Percentiles rank a stretch among this genome's conserved stretches.
Evolutionary conservation across 2,329 filamentous ascomycete species (phyloP).

Genomic region (Trichophyton mentagrophytes): DNA sequence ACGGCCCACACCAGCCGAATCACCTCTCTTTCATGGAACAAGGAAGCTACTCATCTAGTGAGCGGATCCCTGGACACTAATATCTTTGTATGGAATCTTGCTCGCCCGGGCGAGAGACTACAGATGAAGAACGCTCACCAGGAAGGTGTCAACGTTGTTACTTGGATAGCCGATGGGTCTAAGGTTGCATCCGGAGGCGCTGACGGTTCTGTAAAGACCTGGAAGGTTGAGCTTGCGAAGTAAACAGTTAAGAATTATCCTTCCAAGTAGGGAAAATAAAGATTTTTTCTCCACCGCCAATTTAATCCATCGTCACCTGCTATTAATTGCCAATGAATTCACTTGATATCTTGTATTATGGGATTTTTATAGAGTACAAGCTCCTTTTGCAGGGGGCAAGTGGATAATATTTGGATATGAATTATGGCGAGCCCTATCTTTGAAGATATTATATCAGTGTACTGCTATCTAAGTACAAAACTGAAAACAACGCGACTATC

Average conservation of each 20-base stretch:
- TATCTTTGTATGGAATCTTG: slow-evolving; percentile 80
- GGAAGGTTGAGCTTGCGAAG: slow-evolving; percentile 47
- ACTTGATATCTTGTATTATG: too few relatives aligned
- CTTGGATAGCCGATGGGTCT: slow-evolving; percentile 55
- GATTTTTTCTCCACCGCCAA: not conserved
- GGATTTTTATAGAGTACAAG: too few relatives aligned
- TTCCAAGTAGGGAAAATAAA: not conserved
- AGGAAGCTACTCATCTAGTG: slow-evolving; percentile 59
- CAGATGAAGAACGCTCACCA: slow-evolving; percentile 86
- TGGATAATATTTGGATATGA: too few relatives aligned
- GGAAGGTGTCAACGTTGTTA: slow-evolving; percentile 81
- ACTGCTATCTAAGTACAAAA: too few relatives aligned
- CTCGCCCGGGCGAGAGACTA: slow-evolving; percentile 68
- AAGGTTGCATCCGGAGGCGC: slow-evolving; percentile 69
- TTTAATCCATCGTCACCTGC: not conserved
- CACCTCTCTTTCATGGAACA: slow-evolving; percentile 62
- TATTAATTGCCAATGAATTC: too few relatives aligned
- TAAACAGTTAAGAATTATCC: not conserved
- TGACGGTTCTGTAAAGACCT: slow-evolving; percentile 85
- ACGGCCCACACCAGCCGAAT: slow-evolving; percentile 57
- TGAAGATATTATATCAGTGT: too few relatives aligned
- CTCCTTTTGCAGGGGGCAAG: too few relatives aligned
- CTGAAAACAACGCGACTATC: too few relatives aligned
- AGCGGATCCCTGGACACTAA: slow-evolving; percentile 85
- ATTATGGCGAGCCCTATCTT: too few relatives aligned